These are phyloP conservation scores for Nitzschia sp. DNA, from an alignment of 108 stramenopile genomes.

Conservation along the genomic window DNA sequence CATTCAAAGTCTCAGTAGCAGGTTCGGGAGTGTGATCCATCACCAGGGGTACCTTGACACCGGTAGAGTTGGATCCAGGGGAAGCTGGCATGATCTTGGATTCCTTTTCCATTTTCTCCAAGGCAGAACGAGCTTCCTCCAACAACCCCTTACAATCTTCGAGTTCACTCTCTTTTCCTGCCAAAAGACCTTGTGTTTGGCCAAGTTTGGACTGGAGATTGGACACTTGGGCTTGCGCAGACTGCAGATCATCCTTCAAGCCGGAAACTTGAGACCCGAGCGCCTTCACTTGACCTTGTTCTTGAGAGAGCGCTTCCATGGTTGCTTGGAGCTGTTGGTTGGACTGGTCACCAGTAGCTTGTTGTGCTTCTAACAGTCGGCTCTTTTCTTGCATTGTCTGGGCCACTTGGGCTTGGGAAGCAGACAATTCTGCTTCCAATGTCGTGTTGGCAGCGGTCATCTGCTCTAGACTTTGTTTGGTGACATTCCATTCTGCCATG, in stretches of 20 bases:
- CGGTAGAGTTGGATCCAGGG: conserved; percentile 32
- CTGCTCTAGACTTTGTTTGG: background rate
- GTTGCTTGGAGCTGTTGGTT: conserved; percentile 1
- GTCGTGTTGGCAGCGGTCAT: background rate
- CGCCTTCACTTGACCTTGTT: conserved; percentile 3
- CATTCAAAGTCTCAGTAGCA: background rate
- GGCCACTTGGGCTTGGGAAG: conserved; percentile 4
- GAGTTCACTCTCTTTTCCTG: conserved; percentile 9
- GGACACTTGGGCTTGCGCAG: background rate
- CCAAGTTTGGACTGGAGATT: conserved; percentile 8
- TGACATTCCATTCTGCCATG: background rate
- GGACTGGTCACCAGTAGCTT: conserved; percentile 1
- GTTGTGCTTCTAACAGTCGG: background rate
- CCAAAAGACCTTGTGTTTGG: conserved; percentile 1
- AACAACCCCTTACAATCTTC: background rate
- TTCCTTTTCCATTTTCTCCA: background rate
- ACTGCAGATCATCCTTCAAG: conserved; percentile 3
- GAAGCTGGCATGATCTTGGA: background rate
- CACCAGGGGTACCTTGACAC: conserved; percentile 27
- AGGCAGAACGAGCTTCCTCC: background rate
- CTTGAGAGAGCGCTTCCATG: background rate
- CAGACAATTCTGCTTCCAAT: background rate
- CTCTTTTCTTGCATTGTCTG: conserved; percentile 9
- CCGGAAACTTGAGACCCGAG: background rate
- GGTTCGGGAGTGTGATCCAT: background rate